Evolutionary conservation across 176 grass and related monocot genomes (phyloP).

Genomic region (Triticum timopheevii): DNA sequence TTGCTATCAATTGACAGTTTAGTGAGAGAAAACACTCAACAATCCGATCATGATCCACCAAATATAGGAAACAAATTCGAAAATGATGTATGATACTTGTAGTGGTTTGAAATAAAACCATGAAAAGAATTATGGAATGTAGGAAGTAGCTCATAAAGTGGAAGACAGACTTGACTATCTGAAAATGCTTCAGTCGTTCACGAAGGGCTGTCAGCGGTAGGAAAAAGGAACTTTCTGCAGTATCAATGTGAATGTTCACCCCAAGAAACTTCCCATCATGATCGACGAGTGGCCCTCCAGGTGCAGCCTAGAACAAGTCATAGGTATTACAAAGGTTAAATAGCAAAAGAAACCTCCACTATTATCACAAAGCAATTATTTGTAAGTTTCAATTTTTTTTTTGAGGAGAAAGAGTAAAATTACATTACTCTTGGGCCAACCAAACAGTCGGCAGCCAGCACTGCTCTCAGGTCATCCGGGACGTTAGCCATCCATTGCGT

Average conservation of each 20-base stretch:
- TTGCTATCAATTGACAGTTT: not conserved
- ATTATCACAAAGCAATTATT: not conserved
- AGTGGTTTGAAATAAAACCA: too few species aligned
- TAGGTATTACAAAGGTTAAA: not conserved
- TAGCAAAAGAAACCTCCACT: not conserved
- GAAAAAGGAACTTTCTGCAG: not conserved
- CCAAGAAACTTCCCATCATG: not conserved
- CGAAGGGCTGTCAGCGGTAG: not conserved
- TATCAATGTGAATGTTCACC: not conserved
- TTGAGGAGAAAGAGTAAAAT: too few species aligned
- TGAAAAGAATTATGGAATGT: too few species aligned
- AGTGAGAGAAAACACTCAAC: not conserved
- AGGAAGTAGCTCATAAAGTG: not conserved
- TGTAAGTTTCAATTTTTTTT: not conserved
- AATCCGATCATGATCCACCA: not conserved
- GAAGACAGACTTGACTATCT: conserved; percentile 3
- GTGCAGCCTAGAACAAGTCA: not conserved
- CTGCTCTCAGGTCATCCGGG: too few species aligned
- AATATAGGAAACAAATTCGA: not conserved
- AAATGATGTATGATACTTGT: not conserved
- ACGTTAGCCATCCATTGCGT: too few species aligned
- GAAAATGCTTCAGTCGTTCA: not conserved
- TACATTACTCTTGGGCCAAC: too few species aligned
- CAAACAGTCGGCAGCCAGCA: too few species aligned
- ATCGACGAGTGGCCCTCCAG: not conserved